A percentile compares a stretch with the other conserved stretches of the same genome.
These are phyloP conservation scores for Plasmodium relictum DNA, from an alignment of 169 alveolate species.

Conservation along the genomic window DNA sequence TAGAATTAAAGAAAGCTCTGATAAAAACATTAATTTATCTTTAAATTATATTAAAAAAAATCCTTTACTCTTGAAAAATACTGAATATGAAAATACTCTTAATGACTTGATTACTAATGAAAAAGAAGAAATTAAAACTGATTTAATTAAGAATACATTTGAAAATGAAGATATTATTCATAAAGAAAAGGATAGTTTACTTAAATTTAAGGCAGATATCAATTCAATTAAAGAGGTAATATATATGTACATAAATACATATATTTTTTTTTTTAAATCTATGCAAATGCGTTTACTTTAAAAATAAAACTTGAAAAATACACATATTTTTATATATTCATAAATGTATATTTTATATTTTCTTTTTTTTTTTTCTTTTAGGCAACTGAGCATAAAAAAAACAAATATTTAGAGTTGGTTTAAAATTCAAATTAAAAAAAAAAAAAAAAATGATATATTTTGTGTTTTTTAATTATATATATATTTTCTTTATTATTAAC, in stretches of 20 bases:
- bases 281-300: not conserved
- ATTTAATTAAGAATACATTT: conserved; percentile 17
- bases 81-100: conserved; percentile 45
- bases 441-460: too few relatives aligned
- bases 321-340: not conserved
- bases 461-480: not conserved
- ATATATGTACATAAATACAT: not conserved
- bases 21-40: conserved; percentile 52
- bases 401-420: too few relatives aligned
- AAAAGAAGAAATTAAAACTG: conserved; percentile 1
- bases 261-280: not conserved
- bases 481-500: not conserved
- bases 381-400: too few relatives aligned
- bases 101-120: conserved; percentile 12
- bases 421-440: too few relatives aligned
- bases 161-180: conserved; percentile 30
- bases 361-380: conserved; percentile 1
- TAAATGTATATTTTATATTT: conserved; percentile 2
- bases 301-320: too few relatives aligned
- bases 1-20: conserved; percentile 34
- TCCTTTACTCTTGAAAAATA: conserved; percentile 40
- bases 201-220: conserved; percentile 19
- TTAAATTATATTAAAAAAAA: conserved; percentile 56
- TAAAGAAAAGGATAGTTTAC: not conserved
- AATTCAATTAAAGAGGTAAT: conserved; percentile 21